Percentiles rank a stretch among this genome's conserved stretches.
These are phyloP conservation scores for Penicillium bialowiezense DNA, from an alignment of 495 filamentous ascomycete genomes.

Conservation along the genomic window DNA sequence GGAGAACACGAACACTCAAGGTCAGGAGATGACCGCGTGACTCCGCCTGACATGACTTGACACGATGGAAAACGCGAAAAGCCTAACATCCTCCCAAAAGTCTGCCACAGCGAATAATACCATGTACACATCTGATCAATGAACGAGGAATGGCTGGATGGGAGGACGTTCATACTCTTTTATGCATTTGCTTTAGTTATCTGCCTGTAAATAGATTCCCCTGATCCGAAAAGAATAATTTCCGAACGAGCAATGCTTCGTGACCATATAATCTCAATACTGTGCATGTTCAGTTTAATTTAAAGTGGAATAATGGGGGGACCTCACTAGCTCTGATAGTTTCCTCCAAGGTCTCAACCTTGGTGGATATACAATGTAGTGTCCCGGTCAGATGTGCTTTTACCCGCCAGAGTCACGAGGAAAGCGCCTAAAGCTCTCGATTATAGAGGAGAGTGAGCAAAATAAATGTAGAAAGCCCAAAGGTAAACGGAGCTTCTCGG, in stretches of 20 bases:
- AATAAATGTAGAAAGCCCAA: too few species aligned
- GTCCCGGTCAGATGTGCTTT: too few species aligned
- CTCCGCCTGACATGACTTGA: constrained; percentile 18
- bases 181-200: constrained; percentile 29
- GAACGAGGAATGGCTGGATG: constrained; percentile 28
- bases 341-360: background rate
- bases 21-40: constrained; percentile 40
- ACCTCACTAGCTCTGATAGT: background rate
- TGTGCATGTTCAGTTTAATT: background rate
- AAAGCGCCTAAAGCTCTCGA: too few species aligned
- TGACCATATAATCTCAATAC: background rate
- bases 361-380: too few species aligned
- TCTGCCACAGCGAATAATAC: constrained; percentile 15
- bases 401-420: too few species aligned
- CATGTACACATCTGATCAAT: constrained; percentile 34
- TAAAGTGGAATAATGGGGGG: background rate
- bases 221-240: constrained; percentile 10
- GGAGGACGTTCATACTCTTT: constrained; percentile 33
- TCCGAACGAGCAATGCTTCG: constrained; percentile 3
- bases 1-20: constrained; percentile 31
- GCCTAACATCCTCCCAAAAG: background rate
- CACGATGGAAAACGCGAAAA: constrained; percentile 3
- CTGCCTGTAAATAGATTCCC: constrained; percentile 31
- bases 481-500: too few species aligned
- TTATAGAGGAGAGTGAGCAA: too few species aligned